A percentile compares a stretch with the other conserved stretches of the same genome.
Evolutionary conservation across 2,329 filamentous ascomycete species (phyloP).

Genomic region (Hypoxylon sp.): DNA sequence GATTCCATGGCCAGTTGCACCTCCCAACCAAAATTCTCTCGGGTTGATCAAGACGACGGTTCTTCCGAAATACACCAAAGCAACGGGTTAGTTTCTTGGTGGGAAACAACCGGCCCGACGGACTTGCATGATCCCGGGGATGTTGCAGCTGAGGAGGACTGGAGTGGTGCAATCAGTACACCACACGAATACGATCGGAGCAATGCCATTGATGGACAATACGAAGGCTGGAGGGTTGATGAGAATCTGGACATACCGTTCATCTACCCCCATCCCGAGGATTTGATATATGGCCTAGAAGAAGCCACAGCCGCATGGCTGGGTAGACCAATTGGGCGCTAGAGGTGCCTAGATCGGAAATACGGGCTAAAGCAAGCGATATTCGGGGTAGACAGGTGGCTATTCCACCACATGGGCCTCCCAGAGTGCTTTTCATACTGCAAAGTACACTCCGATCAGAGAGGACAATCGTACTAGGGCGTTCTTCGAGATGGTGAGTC

Average conservation of each 20-base stretch:
- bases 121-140: background rate
- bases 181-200: background rate
- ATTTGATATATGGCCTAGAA: constrained; percentile 4
- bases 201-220: background rate
- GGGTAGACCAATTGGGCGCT: background rate
- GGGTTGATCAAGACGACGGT: background rate
- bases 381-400: constrained; percentile 1
- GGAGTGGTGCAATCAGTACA: background rate
- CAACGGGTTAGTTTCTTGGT: background rate
- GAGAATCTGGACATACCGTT: background rate
- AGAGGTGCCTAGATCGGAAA: constrained; percentile 1
- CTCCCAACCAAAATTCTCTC: background rate
- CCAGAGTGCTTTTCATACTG: background rate
- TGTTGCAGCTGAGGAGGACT: background rate
- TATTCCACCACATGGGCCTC: background rate
- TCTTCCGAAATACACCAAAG: background rate
- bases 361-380: background rate
- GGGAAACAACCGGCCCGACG: background rate
- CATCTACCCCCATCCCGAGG: background rate
- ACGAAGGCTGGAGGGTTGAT: background rate
- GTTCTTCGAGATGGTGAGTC: background rate
- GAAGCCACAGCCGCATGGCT: background rate
- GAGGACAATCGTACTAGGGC: background rate
- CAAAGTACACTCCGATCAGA: background rate
- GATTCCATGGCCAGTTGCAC: background rate